These are phyloP conservation scores for Hypomontagnella submonticulosa DNA, from an alignment of 495 filamentous ascomycete species.

Conservation along the genomic window DNA sequence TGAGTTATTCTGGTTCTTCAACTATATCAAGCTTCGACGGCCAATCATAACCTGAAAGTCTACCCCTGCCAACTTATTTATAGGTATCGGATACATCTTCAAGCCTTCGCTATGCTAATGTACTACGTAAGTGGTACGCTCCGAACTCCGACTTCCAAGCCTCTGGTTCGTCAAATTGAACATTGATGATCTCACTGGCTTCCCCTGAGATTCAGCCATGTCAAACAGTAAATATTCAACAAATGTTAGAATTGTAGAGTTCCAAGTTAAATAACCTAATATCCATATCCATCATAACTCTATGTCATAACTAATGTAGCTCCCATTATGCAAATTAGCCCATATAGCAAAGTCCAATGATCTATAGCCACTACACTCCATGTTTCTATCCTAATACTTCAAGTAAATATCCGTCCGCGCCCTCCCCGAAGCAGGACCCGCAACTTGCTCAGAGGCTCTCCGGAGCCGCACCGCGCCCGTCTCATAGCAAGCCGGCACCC, in stretches of 20 bases:
- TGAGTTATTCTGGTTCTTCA: neutral
- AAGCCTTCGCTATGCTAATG: no score
- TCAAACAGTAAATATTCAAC: no score
- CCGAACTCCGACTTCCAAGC: conserved; percentile 24
- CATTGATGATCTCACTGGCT: conserved; percentile 5
- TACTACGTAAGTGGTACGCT: conserved; percentile 13
- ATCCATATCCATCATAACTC: no score
- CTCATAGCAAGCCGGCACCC: conserved; percentile 55
- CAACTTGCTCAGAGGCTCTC: conserved; percentile 19
- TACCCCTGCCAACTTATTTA: conserved; percentile 40
- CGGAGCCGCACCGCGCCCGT: conserved; percentile 50
- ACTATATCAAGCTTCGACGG: conserved; percentile 10
- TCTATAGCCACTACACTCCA: neutral
- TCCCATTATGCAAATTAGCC: neutral
- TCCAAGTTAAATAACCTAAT: no score
- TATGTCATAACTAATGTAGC: neutral
- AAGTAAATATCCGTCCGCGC: conserved; percentile 35
- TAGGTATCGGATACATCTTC: conserved; percentile 17
- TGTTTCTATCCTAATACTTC: conserved; percentile 14
- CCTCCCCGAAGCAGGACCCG: conserved; percentile 12
- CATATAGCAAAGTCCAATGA: neutral
- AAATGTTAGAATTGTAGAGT: no score
- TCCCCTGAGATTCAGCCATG: conserved; percentile 3
- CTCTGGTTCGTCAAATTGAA: conserved; percentile 8
- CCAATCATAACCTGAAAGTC: conserved; percentile 20